Conservation (phyloP, 2,329 filamentous ascomycete species). For the Fusarium begoniae region DNA sequence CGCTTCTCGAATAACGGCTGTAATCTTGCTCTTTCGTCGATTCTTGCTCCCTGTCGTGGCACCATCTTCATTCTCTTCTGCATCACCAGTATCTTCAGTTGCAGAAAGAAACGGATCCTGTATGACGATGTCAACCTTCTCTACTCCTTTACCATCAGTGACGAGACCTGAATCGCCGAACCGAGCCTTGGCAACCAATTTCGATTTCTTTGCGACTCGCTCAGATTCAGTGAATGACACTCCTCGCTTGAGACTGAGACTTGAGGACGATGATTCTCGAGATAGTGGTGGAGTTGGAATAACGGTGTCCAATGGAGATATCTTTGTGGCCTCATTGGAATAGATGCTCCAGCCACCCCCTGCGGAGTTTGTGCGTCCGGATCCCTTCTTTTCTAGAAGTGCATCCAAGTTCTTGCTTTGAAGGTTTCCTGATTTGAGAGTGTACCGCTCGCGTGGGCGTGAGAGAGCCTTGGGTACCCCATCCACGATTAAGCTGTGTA, state of each 20-base stretch:
- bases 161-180: constrained; percentile 71
- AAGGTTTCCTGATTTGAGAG: constrained; percentile 73
- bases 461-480: constrained; percentile 86
- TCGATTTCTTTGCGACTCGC: constrained; percentile 64
- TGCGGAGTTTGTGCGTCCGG: constrained; percentile 74
- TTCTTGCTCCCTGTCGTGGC: constrained; percentile 7
- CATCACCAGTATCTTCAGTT: constrained; percentile 26
- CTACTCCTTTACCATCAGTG: constrained; percentile 68
- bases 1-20: constrained; percentile 47
- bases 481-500: constrained; percentile 77
- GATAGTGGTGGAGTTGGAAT: constrained; percentile 60
- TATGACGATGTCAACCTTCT: constrained; percentile 67
- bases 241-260: constrained; percentile 44
- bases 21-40: constrained; percentile 48
- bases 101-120: constrained; percentile 63
- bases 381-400: constrained; percentile 74
- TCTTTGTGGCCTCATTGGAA: constrained; percentile 66
- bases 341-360: constrained; percentile 85
- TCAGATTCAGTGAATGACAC: constrained; percentile 42
- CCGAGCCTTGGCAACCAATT: constrained; percentile 69
- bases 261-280: constrained; percentile 40
- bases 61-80: constrained; percentile 34
- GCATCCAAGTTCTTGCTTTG: constrained; percentile 76
- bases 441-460: constrained; percentile 75
- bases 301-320: constrained; percentile 64